Conservation (phyloP, 2,329 filamentous ascomycete genomes). For the Alternaria angustiovoidea region DNA sequence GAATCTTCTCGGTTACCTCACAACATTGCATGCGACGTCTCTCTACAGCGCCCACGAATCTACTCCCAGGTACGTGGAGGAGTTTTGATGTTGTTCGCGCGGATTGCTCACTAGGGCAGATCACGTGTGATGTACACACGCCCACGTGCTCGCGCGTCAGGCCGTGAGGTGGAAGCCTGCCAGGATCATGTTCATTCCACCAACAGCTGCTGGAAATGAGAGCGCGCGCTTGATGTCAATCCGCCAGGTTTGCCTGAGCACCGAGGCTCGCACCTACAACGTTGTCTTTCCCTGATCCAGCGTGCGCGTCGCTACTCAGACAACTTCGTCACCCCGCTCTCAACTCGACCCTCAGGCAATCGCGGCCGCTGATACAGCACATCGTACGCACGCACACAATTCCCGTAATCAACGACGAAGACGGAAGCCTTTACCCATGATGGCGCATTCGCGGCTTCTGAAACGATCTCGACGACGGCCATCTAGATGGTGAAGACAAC, state of each 20-base stretch:
- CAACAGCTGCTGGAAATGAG: no score
- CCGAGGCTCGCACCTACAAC: no score
- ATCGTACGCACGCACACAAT: neutral
- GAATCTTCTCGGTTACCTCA: neutral
- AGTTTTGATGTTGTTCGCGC: neutral
- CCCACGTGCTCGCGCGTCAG: neutral
- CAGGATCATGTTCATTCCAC: no score
- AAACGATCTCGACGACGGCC: neutral
- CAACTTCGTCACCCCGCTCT: neutral
- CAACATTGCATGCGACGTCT: neutral
- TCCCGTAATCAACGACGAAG: neutral
- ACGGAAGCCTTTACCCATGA: neutral
- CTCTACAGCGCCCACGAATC: neutral
- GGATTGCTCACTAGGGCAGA: neutral
- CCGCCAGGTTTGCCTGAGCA: rapidly evolving
- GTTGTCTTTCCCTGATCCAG: no score
- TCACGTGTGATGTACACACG: neutral
- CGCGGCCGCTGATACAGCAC: neutral
- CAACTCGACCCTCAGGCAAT: neutral
- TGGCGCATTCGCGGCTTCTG: neutral
- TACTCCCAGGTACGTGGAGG: neutral
- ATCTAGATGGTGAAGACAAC: neutral
- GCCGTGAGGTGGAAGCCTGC: no score
- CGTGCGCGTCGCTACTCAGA: neutral
- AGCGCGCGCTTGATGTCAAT: no score